Percentiles rank a stretch among this genome's conserved stretches.
Evolutionary conservation across 371 early-diverging fungal genomes (phyloP).

Genomic region (Coemansia sp.): DNA sequence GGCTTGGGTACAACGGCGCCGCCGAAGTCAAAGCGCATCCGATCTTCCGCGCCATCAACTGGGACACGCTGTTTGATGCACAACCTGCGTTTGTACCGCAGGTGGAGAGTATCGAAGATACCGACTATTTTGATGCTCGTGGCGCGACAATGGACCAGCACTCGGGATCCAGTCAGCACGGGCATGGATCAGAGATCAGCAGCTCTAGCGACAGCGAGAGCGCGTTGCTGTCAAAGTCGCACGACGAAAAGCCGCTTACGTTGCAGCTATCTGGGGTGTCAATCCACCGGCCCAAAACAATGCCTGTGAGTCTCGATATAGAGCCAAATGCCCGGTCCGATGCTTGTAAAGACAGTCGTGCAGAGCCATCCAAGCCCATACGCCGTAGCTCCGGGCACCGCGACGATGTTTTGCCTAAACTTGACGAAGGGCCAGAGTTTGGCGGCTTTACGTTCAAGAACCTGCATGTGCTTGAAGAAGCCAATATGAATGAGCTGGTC

Average conservation of each 20-base stretch:
- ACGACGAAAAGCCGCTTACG: not conserved
- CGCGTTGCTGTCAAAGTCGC: conserved; percentile 10
- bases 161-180: not conserved
- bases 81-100: conserved; percentile 86
- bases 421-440: conserved; percentile 66
- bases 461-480: conserved; percentile 81
- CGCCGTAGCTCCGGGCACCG: not conserved
- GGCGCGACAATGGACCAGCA: conserved; percentile 59
- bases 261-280: not conserved
- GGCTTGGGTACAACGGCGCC: conserved; percentile 77
- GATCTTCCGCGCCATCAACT: conserved; percentile 92
- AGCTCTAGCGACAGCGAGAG: not conserved
- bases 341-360: too few relatives aligned
- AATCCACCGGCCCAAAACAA: conserved; percentile 17
- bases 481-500: conserved; percentile 79
- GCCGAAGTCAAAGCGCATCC: conserved; percentile 90
- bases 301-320: not conserved
- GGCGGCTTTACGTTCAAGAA: conserved; percentile 93
- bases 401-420: conserved; percentile 4
- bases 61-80: conserved; percentile 72
- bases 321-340: too few relatives aligned
- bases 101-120: conserved; percentile 76
- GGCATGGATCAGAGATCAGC: not conserved
- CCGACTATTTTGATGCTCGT: conserved; percentile 90
- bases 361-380: not conserved